Evolutionary conservation across 2,329 filamentous ascomycete genomes (phyloP).

Genomic region (Aulographum hederae): DNA sequence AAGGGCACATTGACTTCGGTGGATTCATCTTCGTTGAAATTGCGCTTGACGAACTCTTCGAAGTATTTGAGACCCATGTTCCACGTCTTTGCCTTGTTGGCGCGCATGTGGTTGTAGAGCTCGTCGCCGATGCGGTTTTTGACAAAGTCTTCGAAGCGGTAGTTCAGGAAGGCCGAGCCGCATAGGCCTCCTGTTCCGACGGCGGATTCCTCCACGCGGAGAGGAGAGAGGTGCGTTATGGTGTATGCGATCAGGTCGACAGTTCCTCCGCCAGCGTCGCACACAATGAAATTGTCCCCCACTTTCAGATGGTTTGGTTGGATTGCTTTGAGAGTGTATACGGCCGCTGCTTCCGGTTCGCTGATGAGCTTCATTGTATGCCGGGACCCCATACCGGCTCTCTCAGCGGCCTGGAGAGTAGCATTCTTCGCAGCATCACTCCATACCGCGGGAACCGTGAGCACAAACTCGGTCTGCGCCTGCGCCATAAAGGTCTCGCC

Average conservation of each 20-base stretch:
- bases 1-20: constrained; percentile 64
- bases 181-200: constrained; percentile 64
- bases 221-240: constrained; percentile 52
- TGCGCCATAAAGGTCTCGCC: constrained; percentile 62
- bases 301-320: constrained; percentile 55
- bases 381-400: constrained; percentile 56
- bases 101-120: constrained; percentile 56
- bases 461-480: constrained; percentile 59
- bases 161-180: constrained; percentile 64
- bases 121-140: constrained; percentile 45
- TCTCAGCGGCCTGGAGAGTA: constrained; percentile 58
- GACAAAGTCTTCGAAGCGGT: constrained; percentile 64
- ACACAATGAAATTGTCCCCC: constrained; percentile 42
- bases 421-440: constrained; percentile 73
- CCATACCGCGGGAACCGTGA: constrained; percentile 74
- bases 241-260: constrained; percentile 71
- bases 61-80: constrained; percentile 56
- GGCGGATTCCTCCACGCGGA: constrained; percentile 60
- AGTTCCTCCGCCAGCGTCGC: constrained; percentile 38
- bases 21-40: constrained; percentile 64
- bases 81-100: constrained; percentile 64
- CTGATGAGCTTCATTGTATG: constrained; percentile 62
- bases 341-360: constrained; percentile 63
- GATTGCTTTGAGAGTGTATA: constrained; percentile 64
- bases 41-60: constrained; percentile 71